These are phyloP conservation scores for maize (Zea mays) DNA, from an alignment of 176 grass and related monocot species.

Conservation along the genomic window Zm-B73-REFERENCE-NAM-5.0 NC_050096.1:31975001-31975500, in stretches of 20 bases:
- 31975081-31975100: constrained; percentile 30
- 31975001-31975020: too few relatives aligned
- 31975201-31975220: constrained; percentile 34
- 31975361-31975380: constrained; percentile 10
- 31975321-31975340: background rate
- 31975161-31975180: constrained; percentile 30
- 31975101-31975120: constrained; percentile 19
- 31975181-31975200: constrained; percentile 35
- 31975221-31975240: constrained; percentile 30
- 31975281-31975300: background rate
- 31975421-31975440: background rate
- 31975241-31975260: constrained; percentile 8
- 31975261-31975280: constrained; percentile 23
- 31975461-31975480: background rate
- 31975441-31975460: background rate
- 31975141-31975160: constrained; percentile 5
- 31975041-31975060: too few relatives aligned
- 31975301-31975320: background rate
- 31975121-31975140: constrained; percentile 34
- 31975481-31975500: background rate
- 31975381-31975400: constrained; percentile 24
- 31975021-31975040: too few relatives aligned
- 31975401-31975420: constrained; percentile 10
- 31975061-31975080: too few relatives aligned
- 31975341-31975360: constrained; percentile 5